Percentiles rank a stretch among this genome's conserved stretches.
phyloP scores from a whole-genome alignment of 2,329 filamentous ascomycete species.

The Aspergillus viridinutans region DNA sequence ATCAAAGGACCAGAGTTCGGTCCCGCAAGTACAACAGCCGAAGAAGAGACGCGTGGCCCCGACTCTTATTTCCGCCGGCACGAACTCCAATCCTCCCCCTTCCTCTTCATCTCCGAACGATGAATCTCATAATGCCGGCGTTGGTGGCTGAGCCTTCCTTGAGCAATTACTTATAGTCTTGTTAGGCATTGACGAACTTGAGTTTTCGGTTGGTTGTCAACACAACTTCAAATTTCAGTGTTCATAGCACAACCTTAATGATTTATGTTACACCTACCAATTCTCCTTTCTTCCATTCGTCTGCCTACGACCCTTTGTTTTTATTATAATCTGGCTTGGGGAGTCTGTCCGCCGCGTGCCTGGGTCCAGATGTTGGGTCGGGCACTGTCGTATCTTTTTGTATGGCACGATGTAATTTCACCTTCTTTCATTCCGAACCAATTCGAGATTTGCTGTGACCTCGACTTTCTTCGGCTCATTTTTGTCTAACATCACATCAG shows the following conservation, averaged over 20 bases:
- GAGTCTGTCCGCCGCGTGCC: not conserved
- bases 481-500: not conserved
- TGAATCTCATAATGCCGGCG: slow-evolving; percentile 10
- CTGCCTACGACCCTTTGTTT: not conserved
- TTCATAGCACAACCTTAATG: not conserved
- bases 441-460: not conserved
- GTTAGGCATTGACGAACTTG: not conserved
- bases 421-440: not conserved
- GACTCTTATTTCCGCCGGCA: slow-evolving; percentile 50
- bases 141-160: slow-evolving; percentile 9
- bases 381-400: not conserved
- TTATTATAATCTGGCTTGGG: not conserved
- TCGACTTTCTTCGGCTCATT: not conserved
- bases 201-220: not conserved
- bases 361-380: not conserved
- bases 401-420: not conserved
- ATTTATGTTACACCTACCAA: not conserved
- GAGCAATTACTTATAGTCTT: not conserved
- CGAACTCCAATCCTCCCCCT: slow-evolving; percentile 9
- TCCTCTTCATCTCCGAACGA: slow-evolving; percentile 4
- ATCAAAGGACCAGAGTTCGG: slow-evolving; percentile 35
- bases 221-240: not conserved
- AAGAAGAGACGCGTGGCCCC: slow-evolving; percentile 71
- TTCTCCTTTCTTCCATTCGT: not conserved
- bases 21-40: slow-evolving; percentile 46